These are phyloP conservation scores for Saccharum officinarum DNA, from an alignment of 176 grass and related monocot species.

Conservation along the genomic window DNA sequence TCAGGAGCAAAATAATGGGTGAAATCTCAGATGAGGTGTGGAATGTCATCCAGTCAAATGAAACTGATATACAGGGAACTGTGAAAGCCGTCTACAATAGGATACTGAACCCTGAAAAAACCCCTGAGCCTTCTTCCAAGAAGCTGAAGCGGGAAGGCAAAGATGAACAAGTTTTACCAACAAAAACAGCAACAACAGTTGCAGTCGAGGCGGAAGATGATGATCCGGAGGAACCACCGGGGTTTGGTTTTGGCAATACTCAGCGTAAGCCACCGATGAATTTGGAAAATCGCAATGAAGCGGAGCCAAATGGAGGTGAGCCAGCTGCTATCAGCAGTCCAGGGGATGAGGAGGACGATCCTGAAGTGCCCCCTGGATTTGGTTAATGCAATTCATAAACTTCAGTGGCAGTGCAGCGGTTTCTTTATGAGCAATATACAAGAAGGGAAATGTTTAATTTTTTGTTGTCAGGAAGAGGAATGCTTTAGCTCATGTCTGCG, in stretches of 20 bases:
- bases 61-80: constrained; percentile 64
- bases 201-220: constrained; percentile 40
- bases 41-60: constrained; percentile 61
- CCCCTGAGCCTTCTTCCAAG: constrained; percentile 34
- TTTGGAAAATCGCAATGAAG: constrained; percentile 24
- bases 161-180: constrained; percentile 31
- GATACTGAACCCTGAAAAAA: constrained; percentile 56
- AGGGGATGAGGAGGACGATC: constrained; percentile 50
- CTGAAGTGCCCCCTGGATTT: constrained; percentile 72
- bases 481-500: constrained; percentile 7
- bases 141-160: constrained; percentile 39
- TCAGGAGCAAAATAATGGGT: constrained; percentile 78
- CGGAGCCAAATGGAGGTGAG: constrained; percentile 31
- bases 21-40: constrained; percentile 81
- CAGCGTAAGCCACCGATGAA: background rate
- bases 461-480: constrained; percentile 5
- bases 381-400: constrained; percentile 36
- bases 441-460: constrained; percentile 1
- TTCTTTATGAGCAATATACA: constrained; percentile 4
- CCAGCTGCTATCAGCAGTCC: constrained; percentile 2
- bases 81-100: constrained; percentile 58
- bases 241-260: constrained; percentile 55
- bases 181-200: constrained; percentile 31
- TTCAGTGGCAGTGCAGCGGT: background rate
- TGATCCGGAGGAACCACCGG: constrained; percentile 60